Evolutionary conservation across 2,329 filamentous ascomycete genomes (phyloP).

Genomic region (Alternaria novae-zelandiae): DNA sequence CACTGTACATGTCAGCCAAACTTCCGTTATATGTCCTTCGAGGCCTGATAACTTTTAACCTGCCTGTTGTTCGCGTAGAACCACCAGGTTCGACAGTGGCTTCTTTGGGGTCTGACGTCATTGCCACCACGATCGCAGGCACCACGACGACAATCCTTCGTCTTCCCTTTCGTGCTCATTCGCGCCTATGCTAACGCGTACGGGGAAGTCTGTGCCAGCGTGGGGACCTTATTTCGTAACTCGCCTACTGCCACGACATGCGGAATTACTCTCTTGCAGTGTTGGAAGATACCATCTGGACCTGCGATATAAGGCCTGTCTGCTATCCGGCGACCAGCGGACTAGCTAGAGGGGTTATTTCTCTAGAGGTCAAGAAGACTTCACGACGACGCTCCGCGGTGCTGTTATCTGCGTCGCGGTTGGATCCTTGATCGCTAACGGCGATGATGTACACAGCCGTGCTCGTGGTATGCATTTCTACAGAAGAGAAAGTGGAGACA

Average conservation of each 20-base stretch:
- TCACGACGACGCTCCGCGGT: constrained; percentile 7
- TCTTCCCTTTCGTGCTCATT: neutral
- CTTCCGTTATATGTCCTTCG: neutral
- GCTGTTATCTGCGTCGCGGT: constrained; percentile 16
- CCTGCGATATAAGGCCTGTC: neutral
- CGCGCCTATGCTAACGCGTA: neutral
- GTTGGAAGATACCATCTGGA: neutral
- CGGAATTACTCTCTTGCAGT: constrained; percentile 3
- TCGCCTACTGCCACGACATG: neutral
- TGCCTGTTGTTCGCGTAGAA: neutral
- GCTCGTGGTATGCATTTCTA: constrained; percentile 19
- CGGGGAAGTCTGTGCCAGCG: neutral
- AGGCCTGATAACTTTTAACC: neutral
- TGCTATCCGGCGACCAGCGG: constrained; percentile 1
- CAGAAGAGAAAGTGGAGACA: neutral
- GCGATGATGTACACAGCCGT: constrained; percentile 10
- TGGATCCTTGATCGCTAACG: constrained; percentile 7
- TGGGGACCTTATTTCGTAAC: neutral
- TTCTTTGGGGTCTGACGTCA: neutral
- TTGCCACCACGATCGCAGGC: neutral
- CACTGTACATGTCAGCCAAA: neutral
- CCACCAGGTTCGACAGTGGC: neutral
- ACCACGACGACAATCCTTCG: neutral
- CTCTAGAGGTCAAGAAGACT: constrained; percentile 18
- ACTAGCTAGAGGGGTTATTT: constrained; percentile 9